Evolutionary conservation across 192 early-diverging fungal genomes (phyloP), one percentile per base, ranked within the genome.

Genomic region (Coemansia furcata): DNA sequence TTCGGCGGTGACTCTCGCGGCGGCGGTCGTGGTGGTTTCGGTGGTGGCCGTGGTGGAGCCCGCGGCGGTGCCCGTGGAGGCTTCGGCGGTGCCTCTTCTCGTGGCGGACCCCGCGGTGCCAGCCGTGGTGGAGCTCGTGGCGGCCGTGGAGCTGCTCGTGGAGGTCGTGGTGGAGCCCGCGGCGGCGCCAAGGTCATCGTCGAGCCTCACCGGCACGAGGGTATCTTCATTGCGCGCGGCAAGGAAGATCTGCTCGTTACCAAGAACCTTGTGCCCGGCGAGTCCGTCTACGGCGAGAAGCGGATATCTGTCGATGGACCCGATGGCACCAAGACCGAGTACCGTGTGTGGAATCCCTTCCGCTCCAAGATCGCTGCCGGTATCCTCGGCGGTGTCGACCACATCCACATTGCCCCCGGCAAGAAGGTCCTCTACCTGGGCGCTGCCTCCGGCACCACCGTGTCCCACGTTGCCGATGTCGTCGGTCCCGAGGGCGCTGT

Each of bases 271-370:
- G 96, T 99, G 54, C 92, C 94, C 46, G 97, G 97, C 42, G 97
- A 99, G 85, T 78, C 90, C 46, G 95, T 96, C 23, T 99, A 99
- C 79, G 96, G 96, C 54, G 97, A 99, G 84, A 99, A 99, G 91
- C 89, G 97, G 74, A 93, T 99, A 75, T 89, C 92, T 1, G 91
- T 98, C 7, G 97, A 99, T 68, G 95, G 95, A 62, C 78, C 88
- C 62, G 97, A 99, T 55, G 94, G 94, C 64, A 91, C 92, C 72
- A 99, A 99, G 85, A 90, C 90, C 39, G 97, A 99, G 85, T 99
- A 99, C 85, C 90, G 97, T 68, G 94, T 99, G 63, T 99, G 97
- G 97, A 99, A 99, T 81, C 97, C 97, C 67, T 99, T 99, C 92
- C 88, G 97, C 72, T 98, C 95, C 73, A 99, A 99, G 90, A 76